Conservation (phyloP, 2,329 filamentous ascomycete genomes). For the Trichoderma simmonsii region DNA sequence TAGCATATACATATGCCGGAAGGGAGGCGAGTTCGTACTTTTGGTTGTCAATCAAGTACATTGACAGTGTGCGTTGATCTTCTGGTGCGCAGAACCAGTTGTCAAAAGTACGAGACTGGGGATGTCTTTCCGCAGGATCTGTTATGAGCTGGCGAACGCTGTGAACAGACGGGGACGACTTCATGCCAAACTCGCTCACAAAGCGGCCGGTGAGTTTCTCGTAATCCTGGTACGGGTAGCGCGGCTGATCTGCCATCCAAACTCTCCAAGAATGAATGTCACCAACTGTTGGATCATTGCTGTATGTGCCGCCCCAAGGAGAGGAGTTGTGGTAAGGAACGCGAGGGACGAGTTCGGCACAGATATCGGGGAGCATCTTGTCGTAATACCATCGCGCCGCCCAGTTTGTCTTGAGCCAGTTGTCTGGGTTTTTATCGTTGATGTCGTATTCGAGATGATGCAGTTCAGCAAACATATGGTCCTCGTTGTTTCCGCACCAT, state of each 20-base stretch:
- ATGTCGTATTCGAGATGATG: constrained; percentile 59
- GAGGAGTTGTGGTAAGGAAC: constrained; percentile 49
- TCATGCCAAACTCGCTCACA: constrained; percentile 17
- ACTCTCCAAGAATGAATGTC: constrained; percentile 12
- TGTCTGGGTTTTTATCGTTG: constrained; percentile 70
- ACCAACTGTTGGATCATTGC: constrained; percentile 2
- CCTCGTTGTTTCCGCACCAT: constrained; percentile 78
- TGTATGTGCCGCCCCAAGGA: background rate
- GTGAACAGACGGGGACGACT: background rate
- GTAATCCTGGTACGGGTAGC: constrained; percentile 13
- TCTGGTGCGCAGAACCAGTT: constrained; percentile 12
- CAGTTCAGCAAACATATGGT: constrained; percentile 23
- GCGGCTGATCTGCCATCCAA: constrained; percentile 11
- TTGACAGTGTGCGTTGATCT: constrained; percentile 10
- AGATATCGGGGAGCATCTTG: constrained; percentile 66
- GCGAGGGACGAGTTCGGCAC: constrained; percentile 56
- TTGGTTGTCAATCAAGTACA: constrained; percentile 16
- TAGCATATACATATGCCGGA: constrained; percentile 7
- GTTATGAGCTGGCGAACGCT: constrained; percentile 6
- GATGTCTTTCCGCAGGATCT: constrained; percentile 3
- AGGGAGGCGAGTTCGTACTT: background rate
- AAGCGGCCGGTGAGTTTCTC: constrained; percentile 15
- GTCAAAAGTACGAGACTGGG: constrained; percentile 12
- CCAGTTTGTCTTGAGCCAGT: constrained; percentile 73
- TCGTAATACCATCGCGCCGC: constrained; percentile 77